These are phyloP conservation scores for Teratosphaeria nubilosa DNA, from an alignment of 2,329 filamentous ascomycete genomes.

Conservation along the genomic window DNA sequence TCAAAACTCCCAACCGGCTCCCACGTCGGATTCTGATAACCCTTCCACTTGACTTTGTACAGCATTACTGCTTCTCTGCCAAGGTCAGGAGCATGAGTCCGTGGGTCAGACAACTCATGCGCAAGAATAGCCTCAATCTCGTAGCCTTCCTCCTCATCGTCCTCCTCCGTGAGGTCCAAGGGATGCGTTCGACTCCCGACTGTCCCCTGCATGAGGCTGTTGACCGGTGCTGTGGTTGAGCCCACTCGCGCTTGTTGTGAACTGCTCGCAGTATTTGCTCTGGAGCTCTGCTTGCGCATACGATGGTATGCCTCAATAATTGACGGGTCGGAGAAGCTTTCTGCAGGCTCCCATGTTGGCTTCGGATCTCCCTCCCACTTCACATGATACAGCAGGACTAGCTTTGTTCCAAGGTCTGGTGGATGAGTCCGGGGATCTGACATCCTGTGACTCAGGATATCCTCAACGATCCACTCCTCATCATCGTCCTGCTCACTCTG, in stretches of 20 bases:
- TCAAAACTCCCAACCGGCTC: slow-evolving; percentile 24
- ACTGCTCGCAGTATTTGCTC: not conserved
- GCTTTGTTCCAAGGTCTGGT: slow-evolving; percentile 12
- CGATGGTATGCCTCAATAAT: slow-evolving; percentile 18
- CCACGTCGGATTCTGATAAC: slow-evolving; percentile 22
- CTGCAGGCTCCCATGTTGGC: slow-evolving; percentile 24
- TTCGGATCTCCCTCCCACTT: slow-evolving; percentile 25
- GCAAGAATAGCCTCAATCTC: slow-evolving; percentile 17
- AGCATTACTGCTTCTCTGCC: slow-evolving; percentile 20
- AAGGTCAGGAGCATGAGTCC: slow-evolving; percentile 14
- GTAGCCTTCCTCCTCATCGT: slow-evolving; percentile 3
- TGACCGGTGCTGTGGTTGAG: not conserved
- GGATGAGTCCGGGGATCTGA: slow-evolving; percentile 22
- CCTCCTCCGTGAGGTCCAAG: not conserved
- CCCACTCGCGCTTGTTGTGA: not conserved
- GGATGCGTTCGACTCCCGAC: not conserved
- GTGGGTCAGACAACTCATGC: slow-evolving; percentile 21
- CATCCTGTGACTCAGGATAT: slow-evolving; percentile 19
- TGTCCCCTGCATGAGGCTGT: not conserved
- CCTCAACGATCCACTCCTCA: slow-evolving; percentile 20
- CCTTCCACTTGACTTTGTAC: slow-evolving; percentile 26
- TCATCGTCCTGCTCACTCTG: slow-evolving; percentile 9
- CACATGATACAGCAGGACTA: slow-evolving; percentile 23
- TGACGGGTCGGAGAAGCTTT: slow-evolving; percentile 20
- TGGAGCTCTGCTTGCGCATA: not conserved